Conservation (phyloP, 2,329 filamentous ascomycete genomes). For the Tolypocladium guangdongense region DNA sequence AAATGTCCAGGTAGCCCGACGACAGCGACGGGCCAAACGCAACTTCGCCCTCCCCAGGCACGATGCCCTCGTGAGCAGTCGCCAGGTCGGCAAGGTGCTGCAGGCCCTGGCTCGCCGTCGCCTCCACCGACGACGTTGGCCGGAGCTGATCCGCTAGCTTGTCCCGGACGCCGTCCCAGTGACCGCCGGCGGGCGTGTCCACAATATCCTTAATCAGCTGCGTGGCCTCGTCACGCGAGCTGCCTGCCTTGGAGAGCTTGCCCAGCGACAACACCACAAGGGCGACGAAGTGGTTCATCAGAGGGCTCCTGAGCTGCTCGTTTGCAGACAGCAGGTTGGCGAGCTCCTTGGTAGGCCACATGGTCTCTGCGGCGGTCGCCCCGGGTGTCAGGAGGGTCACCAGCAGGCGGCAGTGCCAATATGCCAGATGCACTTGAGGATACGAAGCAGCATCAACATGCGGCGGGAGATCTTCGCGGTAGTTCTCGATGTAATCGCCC, state of each 20-base stretch:
- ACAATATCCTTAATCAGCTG: constrained; percentile 44
- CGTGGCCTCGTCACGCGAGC: constrained; percentile 45
- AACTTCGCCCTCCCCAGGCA: constrained; percentile 17
- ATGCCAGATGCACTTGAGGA: constrained; percentile 53
- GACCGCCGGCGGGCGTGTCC: constrained; percentile 37
- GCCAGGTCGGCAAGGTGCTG: constrained; percentile 51
- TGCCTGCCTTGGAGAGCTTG: constrained; percentile 44
- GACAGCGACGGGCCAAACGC: constrained; percentile 21
- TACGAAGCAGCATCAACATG: constrained; percentile 39
- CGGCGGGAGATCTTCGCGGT: constrained; percentile 51
- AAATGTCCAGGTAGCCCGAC: constrained; percentile 23
- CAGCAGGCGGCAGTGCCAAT: constrained; percentile 59
- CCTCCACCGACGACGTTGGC: constrained; percentile 25
- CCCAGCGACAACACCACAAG: constrained; percentile 50
- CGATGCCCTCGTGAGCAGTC: constrained; percentile 28
- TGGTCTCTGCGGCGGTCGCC: constrained; percentile 42
- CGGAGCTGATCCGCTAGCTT: constrained; percentile 23
- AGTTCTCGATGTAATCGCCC: constrained; percentile 41
- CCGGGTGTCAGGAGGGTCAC: constrained; percentile 48
- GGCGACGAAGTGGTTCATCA: constrained; percentile 56
- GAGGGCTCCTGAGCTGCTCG: constrained; percentile 44
- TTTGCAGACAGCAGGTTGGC: constrained; percentile 46
- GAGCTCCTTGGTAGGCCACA: constrained; percentile 50
- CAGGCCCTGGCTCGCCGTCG: constrained; percentile 39
- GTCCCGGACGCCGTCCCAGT: constrained; percentile 48